Conservation (phyloP, 805 yeast species). For the Nakazawaea molendinolei region DNA sequence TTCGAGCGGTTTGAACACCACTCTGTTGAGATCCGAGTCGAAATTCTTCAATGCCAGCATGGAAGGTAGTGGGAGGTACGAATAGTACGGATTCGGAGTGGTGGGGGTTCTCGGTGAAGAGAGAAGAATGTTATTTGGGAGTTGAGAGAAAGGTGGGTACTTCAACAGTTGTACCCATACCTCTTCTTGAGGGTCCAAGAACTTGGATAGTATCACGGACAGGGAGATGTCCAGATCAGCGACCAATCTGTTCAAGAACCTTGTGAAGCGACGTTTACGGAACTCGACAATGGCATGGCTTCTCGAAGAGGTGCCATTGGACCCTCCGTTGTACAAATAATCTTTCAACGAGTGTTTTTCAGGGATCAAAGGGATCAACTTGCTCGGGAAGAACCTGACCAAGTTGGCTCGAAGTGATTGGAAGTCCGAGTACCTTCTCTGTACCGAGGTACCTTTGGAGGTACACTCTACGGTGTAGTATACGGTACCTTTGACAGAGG, state of each 20-base stretch:
- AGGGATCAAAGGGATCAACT: conserved; percentile 96
- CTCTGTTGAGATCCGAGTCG: conserved; percentile 19
- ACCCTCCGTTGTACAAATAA: conserved; percentile 28
- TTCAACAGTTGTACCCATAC: conserved; percentile 43
- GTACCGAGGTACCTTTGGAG: conserved; percentile 16
- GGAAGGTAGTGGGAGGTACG: conserved; percentile 39
- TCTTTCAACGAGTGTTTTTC: conserved; percentile 58
- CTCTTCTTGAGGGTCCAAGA: conserved; percentile 43
- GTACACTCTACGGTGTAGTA: conserved; percentile 3
- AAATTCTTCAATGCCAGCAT: conserved; percentile 20
- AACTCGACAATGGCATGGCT: conserved; percentile 35
- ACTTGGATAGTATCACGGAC: conserved; percentile 36
- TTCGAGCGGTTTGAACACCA: conserved; percentile 23
- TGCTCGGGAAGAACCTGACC: conserved; percentile 68
- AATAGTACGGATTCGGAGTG: conserved; percentile 45
- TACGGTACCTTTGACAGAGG: conserved; percentile 2
- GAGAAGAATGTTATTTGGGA: conserved; percentile 41
- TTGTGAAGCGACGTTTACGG: conserved; percentile 38
- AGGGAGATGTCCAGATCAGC: conserved; percentile 26
- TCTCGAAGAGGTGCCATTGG: conserved; percentile 27
- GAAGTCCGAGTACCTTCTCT: conserved; percentile 89
- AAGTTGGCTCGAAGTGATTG: conserved; percentile 71
- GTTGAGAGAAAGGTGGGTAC: conserved; percentile 29
- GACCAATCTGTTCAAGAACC: conserved; percentile 35
- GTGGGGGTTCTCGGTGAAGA: conserved; percentile 46